Evolutionary conservation across 2,329 filamentous ascomycete genomes (phyloP).

Genomic region (Penicillium thymicola): DNA sequence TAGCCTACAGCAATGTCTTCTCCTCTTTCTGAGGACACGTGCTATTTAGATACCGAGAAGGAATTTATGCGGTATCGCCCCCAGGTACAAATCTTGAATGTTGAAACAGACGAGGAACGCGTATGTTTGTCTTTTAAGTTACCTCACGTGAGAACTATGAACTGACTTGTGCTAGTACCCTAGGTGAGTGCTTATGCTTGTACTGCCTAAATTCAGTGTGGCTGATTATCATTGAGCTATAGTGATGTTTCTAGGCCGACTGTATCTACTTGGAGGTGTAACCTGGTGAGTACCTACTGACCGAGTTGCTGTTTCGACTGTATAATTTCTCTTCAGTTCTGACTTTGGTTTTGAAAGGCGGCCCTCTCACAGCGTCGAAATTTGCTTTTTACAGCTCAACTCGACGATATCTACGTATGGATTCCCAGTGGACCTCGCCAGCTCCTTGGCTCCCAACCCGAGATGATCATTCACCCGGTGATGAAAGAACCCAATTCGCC

Average conservation of each 20-base stretch:
- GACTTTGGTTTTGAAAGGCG: constrained; percentile 27
- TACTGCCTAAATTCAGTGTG: not conserved
- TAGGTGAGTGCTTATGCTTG: constrained; percentile 14
- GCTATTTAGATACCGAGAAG: not conserved
- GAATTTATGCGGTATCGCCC: constrained; percentile 11
- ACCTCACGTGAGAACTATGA: constrained; percentile 11
- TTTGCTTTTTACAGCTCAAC: constrained; percentile 45
- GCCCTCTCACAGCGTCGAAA: constrained; percentile 48
- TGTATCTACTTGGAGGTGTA: constrained; percentile 43
- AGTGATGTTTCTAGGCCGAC: constrained; percentile 25
- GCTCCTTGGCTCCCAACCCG: constrained; percentile 36
- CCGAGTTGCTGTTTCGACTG: not conserved
- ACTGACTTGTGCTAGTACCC: constrained; percentile 25
- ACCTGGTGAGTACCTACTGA: constrained; percentile 34
- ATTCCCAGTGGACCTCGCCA: constrained; percentile 43
- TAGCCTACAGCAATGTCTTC: constrained; percentile 25
- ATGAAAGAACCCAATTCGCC: constrained; percentile 41
- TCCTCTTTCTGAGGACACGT: constrained; percentile 4
- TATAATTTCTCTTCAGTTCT: not conserved
- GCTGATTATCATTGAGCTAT: constrained; percentile 14
- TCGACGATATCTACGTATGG: constrained; percentile 44
- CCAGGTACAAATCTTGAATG: constrained; percentile 29
- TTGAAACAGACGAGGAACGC: constrained; percentile 32
- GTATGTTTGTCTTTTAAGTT: constrained; percentile 26
- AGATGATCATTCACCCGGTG: constrained; percentile 43